These are phyloP conservation scores for Yamadazyma buinensis DNA, from an alignment of 1,139 yeast species.

Conservation along the genomic window DNA sequence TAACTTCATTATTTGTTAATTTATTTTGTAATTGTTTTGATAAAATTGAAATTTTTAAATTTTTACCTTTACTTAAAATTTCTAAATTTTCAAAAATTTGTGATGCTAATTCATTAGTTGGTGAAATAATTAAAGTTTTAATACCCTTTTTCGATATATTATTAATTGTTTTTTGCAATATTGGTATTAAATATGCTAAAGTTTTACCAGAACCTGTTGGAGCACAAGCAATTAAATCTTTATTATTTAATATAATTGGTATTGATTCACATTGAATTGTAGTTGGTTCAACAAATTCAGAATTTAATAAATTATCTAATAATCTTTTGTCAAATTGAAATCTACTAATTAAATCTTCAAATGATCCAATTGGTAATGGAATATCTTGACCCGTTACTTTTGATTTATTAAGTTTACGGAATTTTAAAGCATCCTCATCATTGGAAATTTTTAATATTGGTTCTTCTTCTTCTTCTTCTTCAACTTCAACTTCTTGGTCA, in stretches of 20 bases:
- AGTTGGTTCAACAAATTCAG: constrained; percentile 81
- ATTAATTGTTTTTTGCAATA: constrained; percentile 53
- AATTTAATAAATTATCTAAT: constrained; percentile 59
- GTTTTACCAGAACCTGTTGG: constrained; percentile 96
- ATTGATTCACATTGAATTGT: constrained; percentile 87
- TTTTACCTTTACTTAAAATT: constrained; percentile 51
- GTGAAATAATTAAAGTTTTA: constrained; percentile 79
- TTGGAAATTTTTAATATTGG: constrained; percentile 48
- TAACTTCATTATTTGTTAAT: constrained; percentile 54
- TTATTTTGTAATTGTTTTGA: constrained; percentile 76
- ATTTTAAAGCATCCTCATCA: constrained; percentile 52
- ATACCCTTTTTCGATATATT: constrained; percentile 39
- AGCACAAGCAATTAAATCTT: constrained; percentile 84
- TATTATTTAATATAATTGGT: constrained; percentile 58
- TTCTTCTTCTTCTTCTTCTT: constrained; percentile 14
- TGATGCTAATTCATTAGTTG: constrained; percentile 79
- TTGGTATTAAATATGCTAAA: constrained; percentile 79
- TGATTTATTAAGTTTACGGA: constrained; percentile 54
- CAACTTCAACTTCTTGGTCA: constrained; percentile 8
- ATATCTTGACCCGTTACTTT: constrained; percentile 75
- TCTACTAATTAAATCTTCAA: constrained; percentile 69
- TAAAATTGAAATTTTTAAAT: constrained; percentile 59
- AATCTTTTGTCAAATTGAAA: constrained; percentile 64
- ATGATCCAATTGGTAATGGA: constrained; percentile 86
- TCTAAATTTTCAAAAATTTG: constrained; percentile 77